Base-by-base conservation (phyloP, 345 rosid genomes). In the Dipteronia sinensis region DNA sequence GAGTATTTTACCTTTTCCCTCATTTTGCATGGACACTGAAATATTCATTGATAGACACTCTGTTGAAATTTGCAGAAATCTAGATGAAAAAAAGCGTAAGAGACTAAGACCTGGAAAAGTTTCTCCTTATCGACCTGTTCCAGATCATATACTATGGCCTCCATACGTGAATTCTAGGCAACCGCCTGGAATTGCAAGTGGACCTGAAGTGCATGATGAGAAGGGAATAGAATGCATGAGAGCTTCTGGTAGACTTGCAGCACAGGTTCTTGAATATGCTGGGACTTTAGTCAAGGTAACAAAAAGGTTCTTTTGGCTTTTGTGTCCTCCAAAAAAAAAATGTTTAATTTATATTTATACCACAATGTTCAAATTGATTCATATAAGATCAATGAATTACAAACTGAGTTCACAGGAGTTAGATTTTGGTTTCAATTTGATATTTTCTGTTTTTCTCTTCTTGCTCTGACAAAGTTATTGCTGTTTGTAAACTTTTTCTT, bases 201-300 rank as follows among this genome's bases (percentile, higher is more conserved):
- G 91, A 22, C 88, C 88, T 55, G 92, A 95, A 84, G 85, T 95
- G 71, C 98, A 93, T 78, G 93, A 89, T 72, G 79, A 81, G 85
- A 88, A 83, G 71, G 98, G 98, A 76, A 88, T 87, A 80, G 91
- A 93, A 63, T 68, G 88, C 79, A 93, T 95, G 97, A 89, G 93
- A 85, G 98, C 93, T 83, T 90, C 97, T 11, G 98, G 98, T 64
- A 90, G 81, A 81, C 98, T 95, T 78, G 98, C 98, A 42, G 98
- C 98, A 2, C 87, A 76, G 82, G 98, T 93, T 85, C 94, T 93
- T 31, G 84, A 86, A 17, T 92, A 88, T 74, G 97, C 97, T 47
- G 97, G 96, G 68, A 90, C 93, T 73, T 86, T 93, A 58, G 93
- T 95, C 80, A 90, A 93, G 95, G 98, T 95, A 75, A 74, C n/a